These are phyloP conservation scores for Pseudonitzschia multistriata DNA, from an alignment of 108 stramenopile genomes.

Conservation along the genomic window DNA sequence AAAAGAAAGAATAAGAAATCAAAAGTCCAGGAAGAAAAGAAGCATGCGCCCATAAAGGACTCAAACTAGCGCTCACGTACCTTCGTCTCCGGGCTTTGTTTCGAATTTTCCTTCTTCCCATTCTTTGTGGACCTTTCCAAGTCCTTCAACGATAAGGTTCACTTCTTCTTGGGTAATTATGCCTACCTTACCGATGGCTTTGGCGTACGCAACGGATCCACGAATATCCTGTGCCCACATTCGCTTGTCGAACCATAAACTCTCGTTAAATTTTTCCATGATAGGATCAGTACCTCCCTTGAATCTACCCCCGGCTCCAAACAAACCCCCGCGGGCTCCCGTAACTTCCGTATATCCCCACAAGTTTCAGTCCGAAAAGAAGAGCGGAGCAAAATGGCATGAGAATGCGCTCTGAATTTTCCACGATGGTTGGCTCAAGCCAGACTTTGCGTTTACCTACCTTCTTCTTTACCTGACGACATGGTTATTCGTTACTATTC, in stretches of 20 bases:
- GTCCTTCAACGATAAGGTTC: conserved; percentile 63
- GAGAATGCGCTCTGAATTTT: neutral
- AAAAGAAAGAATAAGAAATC: neutral
- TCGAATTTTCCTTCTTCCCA: conserved; percentile 91
- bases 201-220: conserved; percentile 95
- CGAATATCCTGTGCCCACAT: conserved; percentile 96
- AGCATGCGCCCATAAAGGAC: neutral
- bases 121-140: conserved; percentile 83
- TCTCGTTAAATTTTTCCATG: conserved; percentile 99
- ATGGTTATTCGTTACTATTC: neutral
- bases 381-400: neutral
- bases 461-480: conserved; percentile 11
- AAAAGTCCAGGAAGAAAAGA: neutral
- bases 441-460: neutral
- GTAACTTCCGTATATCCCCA: conserved; percentile 8
- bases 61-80: neutral
- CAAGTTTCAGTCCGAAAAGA: neutral
- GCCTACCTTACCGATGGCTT: conserved; percentile 82
- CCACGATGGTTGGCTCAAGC: neutral
- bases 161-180: conserved; percentile 89
- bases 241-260: conserved; percentile 91
- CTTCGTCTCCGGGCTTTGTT: conserved; percentile 90
- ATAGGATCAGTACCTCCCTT: conserved; percentile 96
- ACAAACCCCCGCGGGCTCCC: conserved; percentile 88
- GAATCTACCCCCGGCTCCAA: conserved; percentile 96